Evolutionary conservation across 805 yeast species (phyloP), one percentile per base, ranked within the genome.

Genomic region (Hermanozyma aechmeae): DNA sequence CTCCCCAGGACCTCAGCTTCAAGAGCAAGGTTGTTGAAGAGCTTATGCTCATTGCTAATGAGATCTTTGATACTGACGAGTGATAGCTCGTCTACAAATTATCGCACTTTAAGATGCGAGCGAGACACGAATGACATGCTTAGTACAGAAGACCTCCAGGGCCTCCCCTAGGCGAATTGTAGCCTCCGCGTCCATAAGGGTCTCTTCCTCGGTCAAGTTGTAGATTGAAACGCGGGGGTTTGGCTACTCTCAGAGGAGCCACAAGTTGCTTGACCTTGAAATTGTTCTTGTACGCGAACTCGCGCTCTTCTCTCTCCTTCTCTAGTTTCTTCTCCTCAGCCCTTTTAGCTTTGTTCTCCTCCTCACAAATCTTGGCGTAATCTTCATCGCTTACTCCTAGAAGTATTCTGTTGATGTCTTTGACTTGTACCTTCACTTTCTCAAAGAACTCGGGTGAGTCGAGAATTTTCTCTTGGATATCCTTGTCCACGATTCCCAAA

Each of bases 11-110:
- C 45, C 73, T 82, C 61, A 78, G 79, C 31, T 74, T 70, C 40
- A 84, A 82, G 53, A 79, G 83, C 25, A 70, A 71, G 33, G 81
- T 85, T 4, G 73, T 92, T 42, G 95, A 87, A 50, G 89, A 86
- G 35, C 69, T 92, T 46, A 75, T 89, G 56, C 55, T 68, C 34
- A 85, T 85, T 44, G 89, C 95, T 6, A 78, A 74, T 38, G 93
- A 83, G 35, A 87, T 92, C 18, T 64, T 63, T 39, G 68, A 63
- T 33, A 43, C 54, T n/a, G 67, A 60, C 24, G 56, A 52, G 14
- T 50, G n/a, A n/a, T n/a, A n/a, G n/a, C n/a, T n/a, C n/a, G n/a
- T n/a, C n/a, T n/a, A n/a, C n/a, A 29, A 29, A 15, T 23, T 22
- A n/a, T 19, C 12, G 13, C 18, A 25, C 13, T 25, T 11, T 11